Evolutionary conservation across 2,329 filamentous ascomycete genomes (phyloP), one percentile per base, ranked within the genome.

Genomic region (Alternaria triticina): DNA sequence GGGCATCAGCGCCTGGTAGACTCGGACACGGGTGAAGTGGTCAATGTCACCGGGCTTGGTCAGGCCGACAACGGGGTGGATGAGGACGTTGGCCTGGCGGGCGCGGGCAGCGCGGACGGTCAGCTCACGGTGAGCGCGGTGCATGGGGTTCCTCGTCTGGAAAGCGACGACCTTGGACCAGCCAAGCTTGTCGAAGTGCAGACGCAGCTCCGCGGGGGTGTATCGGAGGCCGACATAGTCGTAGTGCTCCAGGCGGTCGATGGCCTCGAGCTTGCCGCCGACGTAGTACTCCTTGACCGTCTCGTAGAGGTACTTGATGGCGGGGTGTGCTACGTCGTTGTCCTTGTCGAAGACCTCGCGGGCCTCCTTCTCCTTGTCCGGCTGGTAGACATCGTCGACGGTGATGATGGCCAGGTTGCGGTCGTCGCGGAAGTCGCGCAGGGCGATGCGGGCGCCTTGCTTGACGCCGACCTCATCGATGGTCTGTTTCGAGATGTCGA

Each of bases 41-140:
- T 99, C 96, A 80, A 99, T 99, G 82, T 99, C 96, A 81, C 96
- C 96, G 62, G 96, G 96, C 88, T 99, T 99, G 81, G 96, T 99
- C 77, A 99, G 88, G 79, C 96, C 96, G 70, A 99, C 96, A 69
- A 99, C 96, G 65, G 96, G 96, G 86, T 99, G 96, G 82, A 99
- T 99, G 77, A 99, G 91, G 72, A 99, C 96, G 81, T 99, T 99
- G 81, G 96, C 96, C 82, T 97, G 94, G 83, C 96, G 93, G 61
- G 92, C 92, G 76, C 96, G 95, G 70, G 96, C 96, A 72, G 96
- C 96, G 77, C 96, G 94, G 78, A 99, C 96, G 63, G 96, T 99
- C 82, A 99, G 86, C 86, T 99, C 96, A 83, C 96, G 90, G 84
- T 99, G 96, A 81, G 96, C 96, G 77, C 96, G 92, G 86, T 99